A percentile compares a stretch with the other conserved stretches of the same genome.
Conservation (phyloP, 1,284 basidiomycete genomes). For the Athelia sp. region DNA sequence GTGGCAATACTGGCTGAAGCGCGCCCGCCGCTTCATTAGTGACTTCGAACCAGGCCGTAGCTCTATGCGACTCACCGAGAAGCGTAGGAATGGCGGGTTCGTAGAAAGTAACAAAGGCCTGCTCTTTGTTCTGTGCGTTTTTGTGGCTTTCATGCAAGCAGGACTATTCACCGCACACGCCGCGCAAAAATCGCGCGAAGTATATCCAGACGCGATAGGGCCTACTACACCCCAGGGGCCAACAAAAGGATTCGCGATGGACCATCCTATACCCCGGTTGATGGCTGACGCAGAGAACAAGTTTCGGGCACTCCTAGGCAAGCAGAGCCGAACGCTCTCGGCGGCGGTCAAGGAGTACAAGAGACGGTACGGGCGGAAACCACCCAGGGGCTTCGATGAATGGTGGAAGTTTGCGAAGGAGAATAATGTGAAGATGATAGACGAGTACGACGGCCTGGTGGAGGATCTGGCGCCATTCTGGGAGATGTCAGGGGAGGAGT, state of each 20-base stretch:
- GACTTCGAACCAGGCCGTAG: background rate
- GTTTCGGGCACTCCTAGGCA: slow-evolving; percentile 60
- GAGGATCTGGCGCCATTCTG: slow-evolving; percentile 82
- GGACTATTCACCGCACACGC: slow-evolving; percentile 44
- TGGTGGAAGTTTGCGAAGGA: slow-evolving; percentile 84
- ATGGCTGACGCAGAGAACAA: slow-evolving; percentile 74
- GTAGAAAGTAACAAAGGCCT: slow-evolving; percentile 26
- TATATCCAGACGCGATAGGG: background rate
- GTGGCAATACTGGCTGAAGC: too few relatives aligned
- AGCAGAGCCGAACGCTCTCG: slow-evolving; percentile 73
- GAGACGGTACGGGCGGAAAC: slow-evolving; percentile 69
- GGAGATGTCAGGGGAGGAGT: slow-evolving; percentile 64
- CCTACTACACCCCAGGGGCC: background rate
- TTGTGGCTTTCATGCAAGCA: slow-evolving; percentile 51
- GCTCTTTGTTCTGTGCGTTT: slow-evolving; percentile 42
- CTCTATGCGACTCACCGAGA: slow-evolving; percentile 17
- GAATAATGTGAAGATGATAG: slow-evolving; percentile 75
- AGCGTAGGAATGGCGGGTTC: slow-evolving; percentile 23
- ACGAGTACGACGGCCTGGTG: slow-evolving; percentile 86
- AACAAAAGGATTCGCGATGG: slow-evolving; percentile 9
- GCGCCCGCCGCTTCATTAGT: background rate
- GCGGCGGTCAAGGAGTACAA: slow-evolving; percentile 79
- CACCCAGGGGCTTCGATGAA: slow-evolving; percentile 83
- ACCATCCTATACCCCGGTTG: slow-evolving; percentile 79
- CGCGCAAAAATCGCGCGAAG: slow-evolving; percentile 9